These are phyloP conservation scores for Leccinum huronense DNA, from an alignment of 1,284 basidiomycete genomes.

Conservation along the genomic window DNA sequence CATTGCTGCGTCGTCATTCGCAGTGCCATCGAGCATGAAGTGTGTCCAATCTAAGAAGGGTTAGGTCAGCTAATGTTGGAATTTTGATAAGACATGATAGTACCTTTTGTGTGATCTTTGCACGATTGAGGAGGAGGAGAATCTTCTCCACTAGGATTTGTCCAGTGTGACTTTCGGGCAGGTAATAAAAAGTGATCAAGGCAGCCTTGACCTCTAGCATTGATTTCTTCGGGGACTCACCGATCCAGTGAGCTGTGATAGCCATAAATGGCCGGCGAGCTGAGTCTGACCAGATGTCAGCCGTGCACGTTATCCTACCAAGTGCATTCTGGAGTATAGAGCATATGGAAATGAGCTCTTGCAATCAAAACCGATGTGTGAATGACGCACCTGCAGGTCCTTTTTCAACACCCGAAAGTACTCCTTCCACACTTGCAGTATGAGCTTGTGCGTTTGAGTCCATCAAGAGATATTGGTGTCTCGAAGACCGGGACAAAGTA, in stretches of 20 bases:
- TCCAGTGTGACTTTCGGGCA: not conserved
- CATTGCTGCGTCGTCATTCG: not conserved
- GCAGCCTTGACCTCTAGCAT: not conserved
- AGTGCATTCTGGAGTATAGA: not conserved
- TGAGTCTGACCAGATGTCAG: not conserved
- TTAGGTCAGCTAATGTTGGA: no score
- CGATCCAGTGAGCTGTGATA: not conserved
- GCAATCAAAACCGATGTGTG: not conserved
- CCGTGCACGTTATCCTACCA: not conserved
- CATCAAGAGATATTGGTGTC: not conserved
- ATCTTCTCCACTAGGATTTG: not conserved
- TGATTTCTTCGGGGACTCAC: not conserved
- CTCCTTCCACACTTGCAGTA: not conserved
- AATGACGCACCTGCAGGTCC: not conserved
- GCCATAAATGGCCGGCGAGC: not conserved
- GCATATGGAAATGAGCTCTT: not conserved
- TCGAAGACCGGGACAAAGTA: not conserved
- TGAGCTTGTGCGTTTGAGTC: not conserved
- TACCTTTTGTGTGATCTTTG: not conserved
- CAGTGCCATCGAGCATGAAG: not conserved
- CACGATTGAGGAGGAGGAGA: not conserved
- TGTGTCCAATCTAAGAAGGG: not conserved
- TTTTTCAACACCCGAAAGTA: not conserved
- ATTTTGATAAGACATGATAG: no score
- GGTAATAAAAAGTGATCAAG: not conserved